Conservation (phyloP, 139 green algal species). For the Spirogloea muscicola region DNA sequence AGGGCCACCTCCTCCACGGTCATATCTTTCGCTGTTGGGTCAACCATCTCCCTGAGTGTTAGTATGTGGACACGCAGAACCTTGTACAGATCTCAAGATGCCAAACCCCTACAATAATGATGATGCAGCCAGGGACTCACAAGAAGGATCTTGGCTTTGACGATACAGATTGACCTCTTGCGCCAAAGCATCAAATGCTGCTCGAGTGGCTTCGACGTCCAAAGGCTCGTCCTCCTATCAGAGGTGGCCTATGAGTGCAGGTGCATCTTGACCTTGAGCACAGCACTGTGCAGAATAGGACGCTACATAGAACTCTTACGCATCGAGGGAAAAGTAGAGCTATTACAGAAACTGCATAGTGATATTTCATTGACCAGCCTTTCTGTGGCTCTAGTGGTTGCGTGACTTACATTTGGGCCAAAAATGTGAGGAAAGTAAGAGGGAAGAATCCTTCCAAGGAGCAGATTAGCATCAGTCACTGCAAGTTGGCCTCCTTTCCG, state of each 20-base stretch:
- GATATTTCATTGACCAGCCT: too few species aligned
- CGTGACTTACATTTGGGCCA: conserved; percentile 32
- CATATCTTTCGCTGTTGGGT: conserved; percentile 20
- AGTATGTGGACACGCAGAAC: too few species aligned
- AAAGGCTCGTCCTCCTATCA: conserved; percentile 50
- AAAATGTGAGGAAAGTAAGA: conserved; percentile 95
- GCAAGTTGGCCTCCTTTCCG: conserved; percentile 82
- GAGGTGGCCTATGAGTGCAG: too few species aligned
- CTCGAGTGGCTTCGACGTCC: conserved; percentile 34
- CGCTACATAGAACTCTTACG: too few species aligned
- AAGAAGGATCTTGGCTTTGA: not conserved
- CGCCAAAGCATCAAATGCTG: conserved; percentile 38
- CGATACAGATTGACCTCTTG: conserved; percentile 20
- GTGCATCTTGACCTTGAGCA: too few species aligned
- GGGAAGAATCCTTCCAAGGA: conserved; percentile 85
- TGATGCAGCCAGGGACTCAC: not conserved
- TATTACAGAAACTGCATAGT: too few species aligned
- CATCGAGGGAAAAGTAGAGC: too few species aligned
- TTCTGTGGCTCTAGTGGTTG: too few species aligned
- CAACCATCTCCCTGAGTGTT: too few species aligned
- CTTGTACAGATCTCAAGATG: too few species aligned
- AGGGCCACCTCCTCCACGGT: conserved; percentile 50
- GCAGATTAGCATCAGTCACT: conserved; percentile 93
- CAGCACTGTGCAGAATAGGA: too few species aligned
- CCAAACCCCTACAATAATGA: conserved; percentile 10